Percentiles rank a stretch among this genome's conserved stretches.
Conservation (phyloP, 2,329 filamentous ascomycete genomes). For the Xylariaceae sp. region DNA sequence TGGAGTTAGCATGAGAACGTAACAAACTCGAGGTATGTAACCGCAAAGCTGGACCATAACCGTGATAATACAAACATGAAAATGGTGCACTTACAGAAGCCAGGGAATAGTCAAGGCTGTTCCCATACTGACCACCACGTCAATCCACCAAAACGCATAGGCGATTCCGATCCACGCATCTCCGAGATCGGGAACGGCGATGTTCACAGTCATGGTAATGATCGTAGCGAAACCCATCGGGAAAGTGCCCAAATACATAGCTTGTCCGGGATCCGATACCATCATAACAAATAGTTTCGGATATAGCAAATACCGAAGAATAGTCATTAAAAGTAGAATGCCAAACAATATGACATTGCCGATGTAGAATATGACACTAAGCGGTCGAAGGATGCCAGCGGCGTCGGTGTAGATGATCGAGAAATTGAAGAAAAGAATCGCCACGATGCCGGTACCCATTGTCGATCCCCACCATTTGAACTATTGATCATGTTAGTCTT, state of each 20-base stretch:
- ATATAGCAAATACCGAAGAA: conserved; percentile 60
- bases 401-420: conserved; percentile 7
- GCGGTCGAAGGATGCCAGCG: conserved; percentile 47
- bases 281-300: conserved; percentile 63
- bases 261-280: conserved; percentile 63
- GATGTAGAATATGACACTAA: conserved; percentile 57
- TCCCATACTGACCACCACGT: conserved; percentile 48
- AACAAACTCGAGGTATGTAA: too few species aligned
- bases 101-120: conserved; percentile 41
- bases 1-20: neutral
- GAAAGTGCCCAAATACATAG: conserved; percentile 64
- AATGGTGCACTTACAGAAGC: conserved; percentile 37
- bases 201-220: conserved; percentile 57
- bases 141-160: conserved; percentile 57
- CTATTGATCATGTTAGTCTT: too few species aligned
- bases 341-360: conserved; percentile 58
- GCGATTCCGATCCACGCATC: conserved; percentile 48
- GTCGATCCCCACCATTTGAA: conserved; percentile 52
- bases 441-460: conserved; percentile 67
- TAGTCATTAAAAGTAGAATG: conserved; percentile 49
- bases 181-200: conserved; percentile 61
- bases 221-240: conserved; percentile 68
- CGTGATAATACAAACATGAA: too few species aligned
- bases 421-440: conserved; percentile 53
- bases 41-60: too few species aligned